Percentiles rank a stretch among this genome's conserved stretches.
Conservation (phyloP, 2,329 filamentous ascomycete species). For the Epichloe bromicola region DNA sequence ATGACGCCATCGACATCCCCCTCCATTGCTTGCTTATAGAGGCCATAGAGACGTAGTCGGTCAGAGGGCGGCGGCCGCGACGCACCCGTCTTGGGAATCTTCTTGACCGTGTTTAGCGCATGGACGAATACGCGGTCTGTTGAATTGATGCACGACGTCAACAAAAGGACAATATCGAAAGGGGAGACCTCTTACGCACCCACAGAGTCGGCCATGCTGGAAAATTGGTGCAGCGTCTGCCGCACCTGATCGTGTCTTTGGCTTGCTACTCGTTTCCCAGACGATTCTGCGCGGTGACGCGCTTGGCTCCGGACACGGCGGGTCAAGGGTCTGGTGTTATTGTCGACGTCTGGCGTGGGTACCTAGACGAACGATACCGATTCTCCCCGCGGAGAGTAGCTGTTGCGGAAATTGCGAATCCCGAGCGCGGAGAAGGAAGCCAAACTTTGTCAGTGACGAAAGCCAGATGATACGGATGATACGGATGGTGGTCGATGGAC, state of each 20-base stretch:
- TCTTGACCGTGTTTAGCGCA: constrained; percentile 96
- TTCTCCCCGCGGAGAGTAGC: no score
- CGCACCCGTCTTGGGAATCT: constrained; percentile 86
- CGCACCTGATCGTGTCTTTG: background rate
- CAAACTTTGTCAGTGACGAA: background rate
- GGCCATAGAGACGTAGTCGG: constrained; percentile 83
- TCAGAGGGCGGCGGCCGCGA: constrained; percentile 75
- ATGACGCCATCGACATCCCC: constrained; percentile 87
- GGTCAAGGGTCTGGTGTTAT: background rate
- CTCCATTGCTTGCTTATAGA: constrained; percentile 99
- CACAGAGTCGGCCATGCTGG: constrained; percentile 25
- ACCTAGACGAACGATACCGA: background rate
- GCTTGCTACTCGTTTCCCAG: background rate
- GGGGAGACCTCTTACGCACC: constrained; percentile 15
- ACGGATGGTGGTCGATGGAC: background rate
- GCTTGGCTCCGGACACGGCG: background rate
- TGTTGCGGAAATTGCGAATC: no score
- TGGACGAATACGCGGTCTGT: constrained; percentile 96
- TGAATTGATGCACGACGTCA: constrained; percentile 3
- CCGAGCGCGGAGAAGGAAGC: no score
- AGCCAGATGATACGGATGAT: background rate
- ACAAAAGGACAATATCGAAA: background rate
- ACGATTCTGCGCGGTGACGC: background rate
- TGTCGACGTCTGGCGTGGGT: background rate
- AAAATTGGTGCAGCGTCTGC: background rate